Base-by-base conservation (phyloP, 495 filamentous ascomycete species). In the Podospora sp. region DNA sequence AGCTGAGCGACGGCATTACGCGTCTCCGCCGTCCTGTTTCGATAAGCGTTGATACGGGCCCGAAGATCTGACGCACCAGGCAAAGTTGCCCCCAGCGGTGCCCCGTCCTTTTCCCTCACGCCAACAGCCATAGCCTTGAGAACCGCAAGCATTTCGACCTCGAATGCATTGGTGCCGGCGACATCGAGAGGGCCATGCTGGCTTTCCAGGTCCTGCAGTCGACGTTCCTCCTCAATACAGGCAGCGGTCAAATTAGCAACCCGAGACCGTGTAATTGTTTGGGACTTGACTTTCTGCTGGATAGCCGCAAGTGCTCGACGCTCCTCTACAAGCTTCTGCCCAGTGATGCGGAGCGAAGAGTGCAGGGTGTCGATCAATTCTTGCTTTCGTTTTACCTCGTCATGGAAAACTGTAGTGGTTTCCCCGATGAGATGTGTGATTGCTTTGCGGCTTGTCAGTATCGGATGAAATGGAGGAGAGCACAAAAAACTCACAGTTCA, bases 371-470 rank as follows among this genome's bases (percentile, higher is more conserved):
- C 92, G 65, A 97, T 89, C 20, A 87, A 83, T 29, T 90, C 86
- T 80, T 97, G 94, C 70, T 96, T 97, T 51, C 87, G 83, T 40
- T 86, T 88, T 33, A 96, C 81, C 66, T 90, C 90, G n/a, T 84
- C 81, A 22, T 90, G 87, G 74, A 97, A 91, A 49, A 91, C 87
- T 24, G 85, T 82, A 49, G 92, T 87, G 25, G 92, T 89, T 58
- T 90, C 86, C 9, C 85, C 85, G 14, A 99, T 85, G 66, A 96
- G 84, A 61, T 90, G 86, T 29, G 87, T 84, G 67, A 91, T 90
- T 21, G 91, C 91, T 94, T 55, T 18, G n/a, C 27, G 26, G 52
- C 46, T 69, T 79, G 72, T 81, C 74, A 71, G 68, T 69, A 22
- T 27, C 6, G 1, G 18, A 50, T 16, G 46, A 9, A 14, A 20